Evolutionary conservation across 768 basidiomycete genomes (phyloP), one percentile per base, ranked within the genome.

Genomic region (Chalciporus sphaerocephalus): DNA sequence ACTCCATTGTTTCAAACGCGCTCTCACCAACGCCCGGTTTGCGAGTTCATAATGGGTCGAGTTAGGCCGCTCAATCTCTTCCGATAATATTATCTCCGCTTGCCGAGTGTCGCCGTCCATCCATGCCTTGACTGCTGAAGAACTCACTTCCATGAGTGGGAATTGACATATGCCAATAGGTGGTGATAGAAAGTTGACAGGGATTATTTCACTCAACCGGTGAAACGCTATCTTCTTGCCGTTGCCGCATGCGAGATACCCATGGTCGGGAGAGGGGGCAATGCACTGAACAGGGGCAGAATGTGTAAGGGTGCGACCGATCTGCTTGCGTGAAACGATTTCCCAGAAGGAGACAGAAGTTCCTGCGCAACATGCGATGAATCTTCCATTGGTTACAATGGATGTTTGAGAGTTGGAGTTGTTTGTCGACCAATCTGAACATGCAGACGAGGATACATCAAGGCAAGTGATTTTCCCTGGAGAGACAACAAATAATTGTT

Each of bases 331-430:
- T 15, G 36, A 37, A 4, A n/a, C 6, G 1, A 7, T n/a, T 22
- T 47, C 40, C 40, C 40, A 28, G 20, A 47, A 40, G 5, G 34
- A 35, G 15, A 36, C 27, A n/a, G n/a, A n/a, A n/a, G n/a, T n/a
- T 6, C 46, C 33, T 7, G 46, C 21, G 8, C 37, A 35, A 6
- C 37, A 40, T 8, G 40, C 46, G 11, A 47, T 38, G 17, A 42
- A 32, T 22, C 17, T 21, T 11, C 36, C 34, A 7, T 42, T 47
- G 2, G 40, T 38, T 4, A 30, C 46, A 4, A 47, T 27, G 18
- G 40, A 27, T 4, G 5, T 5, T 27, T 27, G 25, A 9, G 25
- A 27, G 25, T 27, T 11, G 2, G 4, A 9, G 25, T 27, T 27
- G 25, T 4, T 2, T 4, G 8, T 27, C 8, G 25, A 9, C 25